Evolutionary conservation across 2,329 filamentous ascomycete species (phyloP), one percentile per base, ranked within the genome.

Genomic region (Fusarium concolor): DNA sequence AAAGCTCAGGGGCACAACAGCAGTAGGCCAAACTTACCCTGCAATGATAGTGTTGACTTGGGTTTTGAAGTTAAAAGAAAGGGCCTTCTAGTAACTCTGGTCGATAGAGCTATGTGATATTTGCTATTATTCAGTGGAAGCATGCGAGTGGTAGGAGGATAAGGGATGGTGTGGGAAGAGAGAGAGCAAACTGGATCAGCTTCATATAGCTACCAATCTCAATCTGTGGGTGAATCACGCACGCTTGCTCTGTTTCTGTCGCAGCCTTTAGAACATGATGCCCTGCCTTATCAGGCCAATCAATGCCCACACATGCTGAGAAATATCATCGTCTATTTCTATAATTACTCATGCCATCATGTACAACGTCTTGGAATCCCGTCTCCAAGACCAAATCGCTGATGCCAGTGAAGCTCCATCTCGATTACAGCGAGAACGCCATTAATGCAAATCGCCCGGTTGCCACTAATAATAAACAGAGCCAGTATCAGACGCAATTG

Each of bases 261-360:
- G 20, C 18, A 2, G 42, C 7, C 6, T 15, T 4, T 18, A 28
- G 28, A 17, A 3, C 18, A 52, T 24, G 28, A 17, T 10, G 12
- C 18, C 29, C 18, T 15, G 26, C 35, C 47, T 11, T 24, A 15
- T 26, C 8, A 26, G 15, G n/a, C 37, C n/a, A 24, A 10, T 10
- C 31, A 45, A 22, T 10, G 20, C 29, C 9, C 20, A 15, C 15
- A 12, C 15, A 12, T 22, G 10, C 22, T 39, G 31, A n/a, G 60
- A 50, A n/a, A 44, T 52, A 39, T 10, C 31, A 62, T 53, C 42
- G 33, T 74, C 71, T 74, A 74, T 73, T 58, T 72, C 65, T 73
- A 72, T 71, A 49, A 15, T 46, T 20, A 56, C 59, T 65, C 57
- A 56, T 68, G 39, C 39, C 59, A 63, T 68, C 52, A 57, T 74